Evolutionary conservation across 192 early-diverging fungal species (phyloP).

Genomic region (Coemansia sp.): DNA sequence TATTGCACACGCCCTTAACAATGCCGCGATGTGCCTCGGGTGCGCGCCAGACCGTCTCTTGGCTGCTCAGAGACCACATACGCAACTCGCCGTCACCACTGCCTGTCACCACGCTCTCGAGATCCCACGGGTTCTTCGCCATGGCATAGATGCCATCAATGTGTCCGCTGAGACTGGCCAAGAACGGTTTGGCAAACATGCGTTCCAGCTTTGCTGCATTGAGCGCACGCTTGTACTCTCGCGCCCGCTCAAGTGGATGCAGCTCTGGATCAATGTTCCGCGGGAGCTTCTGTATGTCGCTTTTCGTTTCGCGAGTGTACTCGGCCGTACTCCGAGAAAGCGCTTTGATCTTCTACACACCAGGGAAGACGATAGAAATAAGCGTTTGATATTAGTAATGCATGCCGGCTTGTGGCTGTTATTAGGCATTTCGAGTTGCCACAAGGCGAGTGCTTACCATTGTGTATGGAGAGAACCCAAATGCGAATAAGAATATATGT

Average conservation of each 20-base stretch:
- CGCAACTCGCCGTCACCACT: constrained; percentile 96
- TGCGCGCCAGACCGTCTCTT: constrained; percentile 74
- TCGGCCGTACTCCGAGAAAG: constrained; percentile 81
- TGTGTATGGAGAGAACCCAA: not conserved
- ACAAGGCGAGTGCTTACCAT: not conserved
- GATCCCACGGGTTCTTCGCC: constrained; percentile 88
- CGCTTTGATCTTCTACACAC: constrained; percentile 88
- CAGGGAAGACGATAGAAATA: not conserved
- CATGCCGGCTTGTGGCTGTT: not conserved
- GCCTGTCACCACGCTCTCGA: constrained; percentile 84
- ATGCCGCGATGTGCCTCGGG: constrained; percentile 77
- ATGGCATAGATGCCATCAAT: constrained; percentile 95
- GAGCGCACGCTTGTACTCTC: constrained; percentile 94
- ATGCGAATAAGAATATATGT: not conserved
- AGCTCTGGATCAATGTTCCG: constrained; percentile 86
- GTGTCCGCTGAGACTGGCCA: constrained; percentile 87
- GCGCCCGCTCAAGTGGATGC: constrained; percentile 93
- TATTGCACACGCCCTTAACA: constrained; percentile 80
- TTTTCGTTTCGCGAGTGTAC: constrained; percentile 75
- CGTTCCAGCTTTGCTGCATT: constrained; percentile 93
- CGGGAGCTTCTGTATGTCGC: constrained; percentile 85
- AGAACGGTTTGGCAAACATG: constrained; percentile 97
- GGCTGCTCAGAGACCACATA: constrained; percentile 82
- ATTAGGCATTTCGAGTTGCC: not conserved
- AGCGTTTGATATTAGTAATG: not conserved